These are phyloP conservation scores for Rutstroemia sp. DNA, from an alignment of 2,329 filamentous ascomycete species.

Conservation along the genomic window DNA sequence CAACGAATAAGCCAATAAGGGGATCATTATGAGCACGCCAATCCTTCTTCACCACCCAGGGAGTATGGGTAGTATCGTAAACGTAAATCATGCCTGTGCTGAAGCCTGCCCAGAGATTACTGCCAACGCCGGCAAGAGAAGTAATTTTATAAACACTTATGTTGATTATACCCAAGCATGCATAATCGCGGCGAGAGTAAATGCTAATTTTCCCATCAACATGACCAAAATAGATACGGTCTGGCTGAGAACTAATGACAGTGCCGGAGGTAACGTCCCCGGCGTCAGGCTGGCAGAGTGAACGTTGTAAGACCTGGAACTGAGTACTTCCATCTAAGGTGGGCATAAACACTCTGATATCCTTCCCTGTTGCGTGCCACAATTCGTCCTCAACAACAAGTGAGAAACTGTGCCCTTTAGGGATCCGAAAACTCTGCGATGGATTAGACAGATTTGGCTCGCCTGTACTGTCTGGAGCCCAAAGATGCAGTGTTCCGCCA, in stretches of 20 bases:
- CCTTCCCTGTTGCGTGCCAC: slow-evolving; percentile 84
- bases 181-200: slow-evolving; percentile 70
- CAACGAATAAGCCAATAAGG: slow-evolving; percentile 68
- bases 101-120: slow-evolving; percentile 85
- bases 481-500: slow-evolving; percentile 76
- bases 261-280: slow-evolving; percentile 86
- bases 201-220: slow-evolving; percentile 89
- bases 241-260: slow-evolving; percentile 64
- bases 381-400: slow-evolving; percentile 78
- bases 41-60: slow-evolving; percentile 88
- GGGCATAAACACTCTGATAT: slow-evolving; percentile 77
- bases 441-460: slow-evolving; percentile 70
- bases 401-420: slow-evolving; percentile 79
- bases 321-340: slow-evolving; percentile 58
- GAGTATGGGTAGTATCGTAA: slow-evolving; percentile 75
- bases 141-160: slow-evolving; percentile 96
- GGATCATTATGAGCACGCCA: slow-evolving; percentile 81
- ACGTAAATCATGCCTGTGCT: slow-evolving; percentile 92
- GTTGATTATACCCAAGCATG: slow-evolving; percentile 72
- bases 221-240: slow-evolving; percentile 84
- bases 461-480: slow-evolving; percentile 67
- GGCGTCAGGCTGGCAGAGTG: slow-evolving; percentile 62
- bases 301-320: slow-evolving; percentile 68
- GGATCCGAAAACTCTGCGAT: slow-evolving; percentile 65
- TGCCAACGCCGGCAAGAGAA: slow-evolving; percentile 70